These are phyloP conservation scores for Afroboletus lepidellus DNA, from an alignment of 1,284 basidiomycete species.

Conservation along the genomic window DNA sequence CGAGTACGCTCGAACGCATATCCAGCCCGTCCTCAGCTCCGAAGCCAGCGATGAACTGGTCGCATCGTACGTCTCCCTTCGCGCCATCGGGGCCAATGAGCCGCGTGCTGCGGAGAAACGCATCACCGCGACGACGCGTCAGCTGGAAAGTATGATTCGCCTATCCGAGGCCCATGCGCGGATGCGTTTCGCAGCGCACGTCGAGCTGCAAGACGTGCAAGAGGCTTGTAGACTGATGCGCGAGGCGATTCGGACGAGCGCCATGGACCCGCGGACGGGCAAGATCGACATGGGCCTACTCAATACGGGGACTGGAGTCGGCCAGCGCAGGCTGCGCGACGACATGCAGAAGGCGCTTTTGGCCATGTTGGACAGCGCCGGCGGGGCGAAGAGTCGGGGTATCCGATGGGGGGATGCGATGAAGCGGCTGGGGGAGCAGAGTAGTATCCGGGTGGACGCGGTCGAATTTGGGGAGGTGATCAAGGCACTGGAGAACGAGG, in stretches of 20 bases:
- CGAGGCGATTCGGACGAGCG: slow-evolving; percentile 91
- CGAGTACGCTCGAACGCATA: slow-evolving; percentile 86
- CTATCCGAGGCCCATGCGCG: slow-evolving; percentile 94
- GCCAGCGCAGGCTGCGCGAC: slow-evolving; percentile 78
- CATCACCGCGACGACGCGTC: slow-evolving; percentile 97
- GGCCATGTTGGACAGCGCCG: slow-evolving; percentile 59
- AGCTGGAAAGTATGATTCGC: slow-evolving; percentile 98
- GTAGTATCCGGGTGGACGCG: slow-evolving; percentile 71
- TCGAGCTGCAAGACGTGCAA: slow-evolving; percentile 84
- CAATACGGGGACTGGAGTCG: slow-evolving; percentile 88
- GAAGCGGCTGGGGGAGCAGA: slow-evolving; percentile 75
- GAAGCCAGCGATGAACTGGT: slow-evolving; percentile 86
- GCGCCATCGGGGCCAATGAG: slow-evolving; percentile 84
- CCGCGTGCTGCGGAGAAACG: slow-evolving; percentile 86
- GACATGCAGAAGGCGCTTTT: slow-evolving; percentile 84
- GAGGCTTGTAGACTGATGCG: slow-evolving; percentile 94
- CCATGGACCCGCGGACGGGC: slow-evolving; percentile 93
- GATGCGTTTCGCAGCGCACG: slow-evolving; percentile 87
- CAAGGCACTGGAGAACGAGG: slow-evolving; percentile 77
- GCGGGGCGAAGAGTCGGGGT: slow-evolving; percentile 56
- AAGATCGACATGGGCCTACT: slow-evolving; percentile 96
- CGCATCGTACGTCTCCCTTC: slow-evolving; percentile 88
- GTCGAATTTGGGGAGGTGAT: slow-evolving; percentile 84
- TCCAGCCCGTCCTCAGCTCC: slow-evolving; percentile 88
- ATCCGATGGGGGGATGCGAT: slow-evolving; percentile 80